Evolutionary conservation across 345 rosid species (phyloP).

Genomic region (Gossypium australe): DNA sequence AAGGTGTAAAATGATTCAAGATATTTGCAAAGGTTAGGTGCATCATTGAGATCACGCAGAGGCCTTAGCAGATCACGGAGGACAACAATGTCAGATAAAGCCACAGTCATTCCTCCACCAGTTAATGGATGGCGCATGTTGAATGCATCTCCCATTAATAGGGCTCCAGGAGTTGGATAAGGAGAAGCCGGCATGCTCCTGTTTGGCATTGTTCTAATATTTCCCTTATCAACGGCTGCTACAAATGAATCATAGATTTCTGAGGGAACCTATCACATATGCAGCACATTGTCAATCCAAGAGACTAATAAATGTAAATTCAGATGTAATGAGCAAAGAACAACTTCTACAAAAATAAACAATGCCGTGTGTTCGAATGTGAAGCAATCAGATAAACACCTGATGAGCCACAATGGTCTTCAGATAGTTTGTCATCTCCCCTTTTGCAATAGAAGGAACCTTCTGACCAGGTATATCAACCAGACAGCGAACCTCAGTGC

Average conservation of each 20-base stretch:
- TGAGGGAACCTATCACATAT: constrained; percentile 30
- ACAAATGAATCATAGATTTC: constrained; percentile 36
- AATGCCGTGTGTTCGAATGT: neutral
- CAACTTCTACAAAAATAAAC: neutral
- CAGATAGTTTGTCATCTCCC: constrained; percentile 41
- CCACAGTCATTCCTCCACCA: constrained; percentile 49
- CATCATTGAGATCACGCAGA: constrained; percentile 31
- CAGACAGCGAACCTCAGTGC: constrained; percentile 44
- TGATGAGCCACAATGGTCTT: constrained; percentile 44
- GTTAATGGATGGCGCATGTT: constrained; percentile 54
- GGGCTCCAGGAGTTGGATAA: constrained; percentile 41
- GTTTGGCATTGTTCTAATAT: constrained; percentile 44
- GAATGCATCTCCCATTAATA: constrained; percentile 48
- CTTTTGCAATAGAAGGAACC: constrained; percentile 44
- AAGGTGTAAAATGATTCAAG: constrained; percentile 46
- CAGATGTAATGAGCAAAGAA: neutral
- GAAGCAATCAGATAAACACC: constrained; percentile 17
- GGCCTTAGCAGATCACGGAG: constrained; percentile 42
- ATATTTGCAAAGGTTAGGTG: constrained; percentile 41
- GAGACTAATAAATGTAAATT: neutral
- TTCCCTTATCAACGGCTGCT: constrained; percentile 40
- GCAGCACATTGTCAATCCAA: neutral
- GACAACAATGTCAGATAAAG: constrained; percentile 45
- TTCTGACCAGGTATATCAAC: constrained; percentile 48
- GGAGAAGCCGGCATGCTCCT: constrained; percentile 54